Evolutionary conservation across 371 early-diverging fungal species (phyloP), one percentile per base, ranked within the genome.

Genomic region (Mucor plumbeus): DNA sequence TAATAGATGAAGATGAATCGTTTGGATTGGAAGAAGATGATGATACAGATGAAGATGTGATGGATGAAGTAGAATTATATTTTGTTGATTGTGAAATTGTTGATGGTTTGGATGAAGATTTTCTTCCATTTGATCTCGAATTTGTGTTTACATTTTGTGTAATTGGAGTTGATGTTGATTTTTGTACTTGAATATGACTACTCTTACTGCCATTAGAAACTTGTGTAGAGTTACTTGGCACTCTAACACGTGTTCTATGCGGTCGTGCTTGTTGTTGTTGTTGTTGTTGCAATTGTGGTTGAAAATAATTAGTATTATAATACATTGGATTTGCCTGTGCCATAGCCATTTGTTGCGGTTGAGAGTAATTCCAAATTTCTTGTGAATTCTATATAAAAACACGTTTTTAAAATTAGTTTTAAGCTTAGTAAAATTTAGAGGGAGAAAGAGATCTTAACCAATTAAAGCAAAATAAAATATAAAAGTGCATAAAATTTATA

Each of bases 111-210:
- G 63, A n/a, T 34, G 64, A 34, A 41, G 56, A 7, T 17, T 54
- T 19, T 61, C 21, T 61, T 17, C 44, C 44, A 6, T 44, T 44
- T 44, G 44, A 17, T 39, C 61, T 60, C 15, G 47, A 26, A 44
- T 35, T 31, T 11, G 59, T 15, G 14, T 33, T 36, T 17, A 17
- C 7, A 21, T 34, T 59, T 60, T 34, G 59, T 43, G 57, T 59
- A 44, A 61, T 62, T 11, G 75, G 75, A 13, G 80, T 73, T 3
- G 79, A 76, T 8, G 66, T 59, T 4, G 74, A 74, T 63, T 78
- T 74, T 55, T 76, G 77, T n/a, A 73, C 47, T 26, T 67, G 77
- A 10, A 71, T 54, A 21, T 56, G 55, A 15, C 19, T 53, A 53
- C 26, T 26, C 53, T 31, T 31, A 26, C 53, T 53, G 10, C 31